Evolutionary conservation across 129 eudicot species (phyloP), one percentile per base, ranked within the genome.

Genomic region (Oenanthe sinensis): DNA sequence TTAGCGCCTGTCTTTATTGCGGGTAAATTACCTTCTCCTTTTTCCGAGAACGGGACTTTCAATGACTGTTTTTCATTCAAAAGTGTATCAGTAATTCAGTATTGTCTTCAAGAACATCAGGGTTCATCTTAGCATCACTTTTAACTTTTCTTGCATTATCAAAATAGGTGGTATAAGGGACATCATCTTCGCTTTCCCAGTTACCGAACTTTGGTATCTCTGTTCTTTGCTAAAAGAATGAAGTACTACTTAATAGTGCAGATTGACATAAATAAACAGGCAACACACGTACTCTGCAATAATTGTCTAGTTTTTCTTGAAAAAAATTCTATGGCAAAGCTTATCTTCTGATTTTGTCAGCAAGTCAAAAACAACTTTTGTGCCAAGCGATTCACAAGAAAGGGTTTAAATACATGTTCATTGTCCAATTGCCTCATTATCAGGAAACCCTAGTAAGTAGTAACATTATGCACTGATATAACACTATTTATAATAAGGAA

Each of bases 131-230:
- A 26, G 58, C 70, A 15, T 86, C 71, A 36, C 79, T 82, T 80
- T 80, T 85, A 75, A 33, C 88, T 76, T 87, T 89, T 58, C 80
- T 83, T 42, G 92, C 85, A 50, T 82, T 87, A 47, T 91, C 90
- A 67, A 91, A 89, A 65, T 81, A 86, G 3, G 68, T 83, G 58
- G 89, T 85, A 81, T 85, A 84, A 26, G 87, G 85, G 67, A 87
- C 85, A 70, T 87, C 83, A 46, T 84, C 86, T 80, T 79, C 88
- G 52, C 75, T 81, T 43, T 87, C 92, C 95, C 92, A 85, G 81
- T 85, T 79, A 26, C 92, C 92, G 76, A 84, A 88, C 75, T 83
- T 81, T 12, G 93, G 96, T 77, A 82, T 85, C 78, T 82, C 87
- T 71, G 90, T 37, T 71, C 72, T 78, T 72, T 75, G 77, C 97